Percentiles rank a stretch among this genome's conserved stretches.
Conservation (phyloP, 2,329 filamentous ascomycete genomes). For the Ophiostoma ips region DNA sequence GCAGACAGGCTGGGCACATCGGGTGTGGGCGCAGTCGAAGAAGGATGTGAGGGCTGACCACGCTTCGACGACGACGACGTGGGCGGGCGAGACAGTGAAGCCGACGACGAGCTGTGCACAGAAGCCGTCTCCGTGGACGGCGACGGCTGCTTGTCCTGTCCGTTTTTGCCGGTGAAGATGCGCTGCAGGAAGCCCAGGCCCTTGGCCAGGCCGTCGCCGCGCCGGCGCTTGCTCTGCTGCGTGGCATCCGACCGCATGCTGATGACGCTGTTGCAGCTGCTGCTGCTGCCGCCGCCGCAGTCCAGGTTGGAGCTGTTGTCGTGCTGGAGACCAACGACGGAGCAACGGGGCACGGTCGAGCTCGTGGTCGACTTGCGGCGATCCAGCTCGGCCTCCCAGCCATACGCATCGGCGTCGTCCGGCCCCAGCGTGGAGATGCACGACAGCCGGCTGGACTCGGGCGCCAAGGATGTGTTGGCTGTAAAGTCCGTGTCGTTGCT, state of each 20-base stretch:
- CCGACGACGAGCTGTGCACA: no score
- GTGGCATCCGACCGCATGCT: conserved; percentile 15
- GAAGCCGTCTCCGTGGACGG: no score
- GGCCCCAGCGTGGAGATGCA: conserved; percentile 14
- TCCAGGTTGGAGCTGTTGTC: no score
- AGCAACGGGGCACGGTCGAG: background rate
- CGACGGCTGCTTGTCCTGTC: background rate
- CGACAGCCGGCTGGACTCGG: background rate
- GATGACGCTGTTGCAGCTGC: conserved; percentile 2
- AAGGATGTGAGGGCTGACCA: background rate
- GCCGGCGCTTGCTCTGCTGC: conserved; percentile 5
- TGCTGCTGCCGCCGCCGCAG: background rate
- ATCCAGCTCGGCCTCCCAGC: conserved; percentile 39
- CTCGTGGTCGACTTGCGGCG: conserved; percentile 15
- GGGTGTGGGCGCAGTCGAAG: background rate
- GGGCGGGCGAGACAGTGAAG: no score
- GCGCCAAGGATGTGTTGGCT: background rate
- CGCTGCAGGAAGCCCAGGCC: conserved; percentile 27
- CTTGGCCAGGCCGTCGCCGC: conserved; percentile 14
- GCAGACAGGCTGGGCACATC: conserved; percentile 1
- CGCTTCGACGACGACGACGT: no score
- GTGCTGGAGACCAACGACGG: conserved; percentile 9
- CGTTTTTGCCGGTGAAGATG: conserved; percentile 21
- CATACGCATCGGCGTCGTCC: conserved; percentile 31
- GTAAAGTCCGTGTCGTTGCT: background rate